Evolutionary conservation across 2,329 filamentous ascomycete species (phyloP).

Genomic region (Cladophialophora bantiana): DNA sequence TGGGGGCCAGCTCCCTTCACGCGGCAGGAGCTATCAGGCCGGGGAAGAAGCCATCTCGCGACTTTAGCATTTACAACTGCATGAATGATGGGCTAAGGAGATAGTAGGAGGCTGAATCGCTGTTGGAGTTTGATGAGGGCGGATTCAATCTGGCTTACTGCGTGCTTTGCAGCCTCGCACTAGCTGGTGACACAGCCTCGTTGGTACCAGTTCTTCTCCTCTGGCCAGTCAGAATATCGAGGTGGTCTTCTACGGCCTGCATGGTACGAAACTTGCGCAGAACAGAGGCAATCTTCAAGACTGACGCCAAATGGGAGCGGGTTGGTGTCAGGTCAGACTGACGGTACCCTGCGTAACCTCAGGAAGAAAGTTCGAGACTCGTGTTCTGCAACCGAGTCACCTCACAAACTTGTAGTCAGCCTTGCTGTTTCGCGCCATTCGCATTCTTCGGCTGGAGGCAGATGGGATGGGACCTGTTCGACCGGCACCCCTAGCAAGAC

Average conservation of each 20-base stretch:
- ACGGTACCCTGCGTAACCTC: conserved; percentile 7
- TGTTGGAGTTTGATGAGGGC: not conserved
- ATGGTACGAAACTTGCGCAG: not conserved
- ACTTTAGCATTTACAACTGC: not conserved
- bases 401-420: not conserved
- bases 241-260: conserved; percentile 2
- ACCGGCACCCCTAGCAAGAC: not conserved
- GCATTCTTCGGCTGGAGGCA: conserved; percentile 1
- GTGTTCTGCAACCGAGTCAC: not conserved
- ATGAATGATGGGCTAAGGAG: not conserved
- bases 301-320: not conserved
- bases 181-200: not conserved
- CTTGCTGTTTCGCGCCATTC: not conserved
- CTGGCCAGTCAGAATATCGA: not conserved
- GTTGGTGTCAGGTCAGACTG: conserved; percentile 12
- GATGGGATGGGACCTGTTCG: not conserved
- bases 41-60: not conserved
- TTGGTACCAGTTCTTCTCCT: not conserved
- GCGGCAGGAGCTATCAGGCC: conserved; percentile 4
- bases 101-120: not conserved
- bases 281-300: not conserved
- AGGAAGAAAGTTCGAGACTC: not conserved
- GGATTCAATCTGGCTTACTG: not conserved
- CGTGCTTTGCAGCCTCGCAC: not conserved
- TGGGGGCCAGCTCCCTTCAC: not conserved